Percentiles rank a stretch among this genome's conserved stretches.
These are phyloP conservation scores for Eragrostis nindensis DNA, from an alignment of 176 grass and related monocot genomes.

Conservation along the genomic window DNA sequence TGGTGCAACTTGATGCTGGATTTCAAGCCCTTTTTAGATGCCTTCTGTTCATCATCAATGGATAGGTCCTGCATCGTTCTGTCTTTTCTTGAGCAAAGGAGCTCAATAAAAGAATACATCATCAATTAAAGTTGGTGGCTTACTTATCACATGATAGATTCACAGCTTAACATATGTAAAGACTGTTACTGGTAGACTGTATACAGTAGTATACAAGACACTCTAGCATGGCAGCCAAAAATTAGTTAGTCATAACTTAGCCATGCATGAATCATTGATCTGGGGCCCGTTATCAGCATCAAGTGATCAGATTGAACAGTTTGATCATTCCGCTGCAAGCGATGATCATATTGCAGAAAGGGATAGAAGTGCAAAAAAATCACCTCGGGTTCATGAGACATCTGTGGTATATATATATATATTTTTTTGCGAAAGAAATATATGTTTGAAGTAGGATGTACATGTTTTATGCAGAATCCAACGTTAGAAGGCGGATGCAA, in stretches of 20 bases:
- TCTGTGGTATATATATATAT: no score
- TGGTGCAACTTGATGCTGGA: not conserved
- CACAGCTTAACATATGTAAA: no score
- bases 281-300: constrained; percentile 9
- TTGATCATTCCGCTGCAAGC: not conserved
- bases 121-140: no score
- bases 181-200: no score
- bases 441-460: no score
- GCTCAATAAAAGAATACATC: no score
- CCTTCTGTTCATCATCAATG: constrained; percentile 3
- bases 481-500: no score
- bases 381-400: no score
- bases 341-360: not conserved
- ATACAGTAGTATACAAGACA: not conserved
- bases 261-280: constrained; percentile 33
- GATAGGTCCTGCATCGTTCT: not conserved
- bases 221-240: constrained; percentile 16
- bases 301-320: not conserved
- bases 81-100: not conserved
- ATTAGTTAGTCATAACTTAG: constrained; percentile 33
- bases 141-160: constrained; percentile 8
- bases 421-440: no score
- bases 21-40: constrained; percentile 28
- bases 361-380: not conserved
- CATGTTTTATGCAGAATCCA: no score